Evolutionary conservation across 176 grass and related monocot species (phyloP), one percentile per base, ranked within the genome.

Genomic region (Zoysia pacifica): DNA sequence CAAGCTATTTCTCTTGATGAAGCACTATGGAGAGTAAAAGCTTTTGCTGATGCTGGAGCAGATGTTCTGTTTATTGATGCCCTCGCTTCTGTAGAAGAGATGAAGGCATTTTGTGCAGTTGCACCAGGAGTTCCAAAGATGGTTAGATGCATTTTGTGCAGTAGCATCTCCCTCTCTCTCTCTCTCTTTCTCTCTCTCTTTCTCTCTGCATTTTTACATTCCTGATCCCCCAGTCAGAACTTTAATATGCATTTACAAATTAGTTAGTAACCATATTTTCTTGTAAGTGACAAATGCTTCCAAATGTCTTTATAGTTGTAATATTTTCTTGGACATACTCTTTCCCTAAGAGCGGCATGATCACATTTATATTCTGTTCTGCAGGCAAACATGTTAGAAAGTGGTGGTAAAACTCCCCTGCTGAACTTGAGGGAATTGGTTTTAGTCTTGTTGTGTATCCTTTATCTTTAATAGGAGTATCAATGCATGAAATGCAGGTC

Each of bases 341-440:
- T 78, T 43, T 43, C 8, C 67, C 19, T 83, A 53, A 39, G 54
- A 40, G 11, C 75, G 48, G 44, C 39, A 69, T 62, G 69, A 53
- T 46, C 70, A 78, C 13, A 79, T 46, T 48, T 79, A 5, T 38
- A 73, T 44, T 72, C 74, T 77, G 44, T 90, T 79, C 1, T 79
- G 52, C 68, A 98, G 95, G 95, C 86, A 76, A 98, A 98, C 80
- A 98, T 98, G 92, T 83, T 98, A 81, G 95, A 98, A 93, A 92
- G 95, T 81, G 95, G 95, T 38, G 95, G 95, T 44, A 98, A 94
- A 83, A 98, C 90, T 77, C 92, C 95, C 95, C 92, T 52, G 81
- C 86, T 73, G 95, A 94, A 86, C 83, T 94, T 78, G 86, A 87
- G 71, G 69, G 89, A 72, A 79, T 98, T 75, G 95, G 95, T 71